phyloP scores from a whole-genome alignment of 306 rosid species.

The Vigna nakashimae region DNA sequence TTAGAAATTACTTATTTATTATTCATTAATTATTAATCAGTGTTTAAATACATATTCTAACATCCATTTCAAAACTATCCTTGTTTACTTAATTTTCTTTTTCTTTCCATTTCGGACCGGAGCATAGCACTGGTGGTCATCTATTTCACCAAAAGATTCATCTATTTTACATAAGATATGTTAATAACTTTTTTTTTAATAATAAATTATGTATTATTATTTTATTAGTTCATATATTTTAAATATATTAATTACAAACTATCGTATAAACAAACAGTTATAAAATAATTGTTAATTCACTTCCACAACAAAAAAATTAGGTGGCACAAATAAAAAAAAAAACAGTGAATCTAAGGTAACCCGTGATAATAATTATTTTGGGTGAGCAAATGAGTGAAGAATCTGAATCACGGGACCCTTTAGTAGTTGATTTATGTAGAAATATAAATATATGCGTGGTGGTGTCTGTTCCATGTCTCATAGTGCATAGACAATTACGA shows the following conservation, averaged over 20 bases:
- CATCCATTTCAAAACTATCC: too few species aligned
- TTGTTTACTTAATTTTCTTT: too few species aligned
- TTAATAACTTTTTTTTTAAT: too few species aligned
- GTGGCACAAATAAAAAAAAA: neutral
- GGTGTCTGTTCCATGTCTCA: neutral
- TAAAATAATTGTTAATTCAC: neutral
- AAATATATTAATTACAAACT: too few species aligned
- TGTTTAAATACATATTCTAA: too few species aligned
- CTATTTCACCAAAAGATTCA: neutral
- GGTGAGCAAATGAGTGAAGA: neutral
- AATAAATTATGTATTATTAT: too few species aligned
- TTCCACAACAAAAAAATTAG: neutral
- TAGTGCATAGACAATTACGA: neutral
- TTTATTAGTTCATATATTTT: too few species aligned
- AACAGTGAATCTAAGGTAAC: neutral
- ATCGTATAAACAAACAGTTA: rapidly evolving
- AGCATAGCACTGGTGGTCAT: neutral
- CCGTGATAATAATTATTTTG: neutral
- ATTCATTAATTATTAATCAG: too few species aligned
- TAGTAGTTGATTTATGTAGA: neutral
- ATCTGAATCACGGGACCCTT: conserved; percentile 13
- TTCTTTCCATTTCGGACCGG: too few species aligned
- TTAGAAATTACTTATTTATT: too few species aligned
- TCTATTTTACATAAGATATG: too few species aligned
- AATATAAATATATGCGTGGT: neutral